Base-by-base conservation (phyloP, 306 rosid genomes). In the Biancaea sappan region DNA sequence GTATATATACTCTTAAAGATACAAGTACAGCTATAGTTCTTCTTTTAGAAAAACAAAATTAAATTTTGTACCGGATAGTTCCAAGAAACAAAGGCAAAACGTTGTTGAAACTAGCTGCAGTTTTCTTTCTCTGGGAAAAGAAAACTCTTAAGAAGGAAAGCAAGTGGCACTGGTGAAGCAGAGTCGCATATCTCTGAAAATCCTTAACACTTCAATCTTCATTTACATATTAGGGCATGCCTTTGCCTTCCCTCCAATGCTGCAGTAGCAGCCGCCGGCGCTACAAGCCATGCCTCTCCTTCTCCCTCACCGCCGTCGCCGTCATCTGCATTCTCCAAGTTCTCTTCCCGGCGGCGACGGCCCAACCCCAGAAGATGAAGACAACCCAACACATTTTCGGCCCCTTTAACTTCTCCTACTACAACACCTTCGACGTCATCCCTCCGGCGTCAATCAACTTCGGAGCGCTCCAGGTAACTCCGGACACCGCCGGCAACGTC, bases 401-500 rank as follows among this genome's bases (percentile, higher is more conserved):
- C 2, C 84, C 92, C 29, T 88, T 91, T 69, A 5, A 87, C 68
- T 0, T 2, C 19, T 19, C 89, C 1, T 18, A 82, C 44, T 18
- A 14, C 62, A 0, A 1, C 76, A n/a, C 6, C 13, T 72, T 91
- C 34, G 7, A 29, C 0, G 80, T 83, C 26, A 1, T 78, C 4
- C 0, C 5, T 3, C 13, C 37, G 13, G 91, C 94, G 24, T 25
- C 85, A 1, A 87, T 91, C 82, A 77, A 61, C 84, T 15, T 15
- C 4, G 71, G 0, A 0, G 92, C 97, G 0, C 86, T 91, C 13
- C 94, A 91, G 38, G 48, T 91, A 22, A 91, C 97, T 0, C 97
- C 91, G 0, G 97, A 91, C 82, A 71, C 89, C 51, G 66, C 69
- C 58, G 86, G 82, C 41, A 14, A 80, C 78, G 78, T 82, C 8